A percentile compares a stretch with the other conserved stretches of the same genome.
These are phyloP conservation scores for Colletotrichum zoysiae DNA, from an alignment of 2,329 filamentous ascomycete genomes.

Conservation along the genomic window DNA sequence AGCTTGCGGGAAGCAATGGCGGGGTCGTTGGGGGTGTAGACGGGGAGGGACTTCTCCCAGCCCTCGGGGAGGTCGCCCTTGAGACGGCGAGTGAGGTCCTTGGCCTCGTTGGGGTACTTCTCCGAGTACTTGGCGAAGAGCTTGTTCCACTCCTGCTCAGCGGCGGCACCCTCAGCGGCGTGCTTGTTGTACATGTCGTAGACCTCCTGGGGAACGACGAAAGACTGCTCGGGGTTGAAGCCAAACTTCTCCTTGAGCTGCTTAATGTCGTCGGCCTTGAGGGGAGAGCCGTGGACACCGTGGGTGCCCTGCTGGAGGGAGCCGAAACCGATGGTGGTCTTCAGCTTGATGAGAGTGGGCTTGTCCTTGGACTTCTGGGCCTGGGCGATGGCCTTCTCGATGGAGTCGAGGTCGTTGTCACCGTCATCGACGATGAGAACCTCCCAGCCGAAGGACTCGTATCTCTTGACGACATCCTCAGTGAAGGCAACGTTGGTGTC, in stretches of 20 bases:
- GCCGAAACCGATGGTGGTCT: slow-evolving; percentile 96
- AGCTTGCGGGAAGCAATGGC: slow-evolving; percentile 96
- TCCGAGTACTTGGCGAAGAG: slow-evolving; percentile 87
- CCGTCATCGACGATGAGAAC: slow-evolving; percentile 86
- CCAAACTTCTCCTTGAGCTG: slow-evolving; percentile 95
- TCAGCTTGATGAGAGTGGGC: slow-evolving; percentile 96
- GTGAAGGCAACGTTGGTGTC: slow-evolving; percentile 97
- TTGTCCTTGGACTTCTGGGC: slow-evolving; percentile 93
- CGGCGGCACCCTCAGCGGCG: slow-evolving; percentile 85
- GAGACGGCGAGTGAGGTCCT: slow-evolving; percentile 85
- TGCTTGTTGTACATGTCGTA: slow-evolving; percentile 92
- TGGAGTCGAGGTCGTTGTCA: slow-evolving; percentile 87
- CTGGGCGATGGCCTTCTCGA: slow-evolving; percentile 89
- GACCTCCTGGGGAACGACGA: slow-evolving; percentile 93
- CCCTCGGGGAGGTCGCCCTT: slow-evolving; percentile 89
- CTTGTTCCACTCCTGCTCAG: slow-evolving; percentile 95
- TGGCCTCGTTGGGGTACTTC: slow-evolving; percentile 82
- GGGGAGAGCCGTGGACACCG: slow-evolving; percentile 94
- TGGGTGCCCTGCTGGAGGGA: slow-evolving; percentile 93
- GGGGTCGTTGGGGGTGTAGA: slow-evolving; percentile 87
- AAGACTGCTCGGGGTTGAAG: slow-evolving; percentile 94
- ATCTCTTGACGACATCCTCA: slow-evolving; percentile 94
- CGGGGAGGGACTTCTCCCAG: slow-evolving; percentile 94
- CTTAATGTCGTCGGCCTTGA: slow-evolving; percentile 95
- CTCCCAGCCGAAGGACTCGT: slow-evolving; percentile 98